Evolutionary conservation across 2,329 filamentous ascomycete genomes (phyloP).

Genomic region (Aspergillus versicolor): DNA sequence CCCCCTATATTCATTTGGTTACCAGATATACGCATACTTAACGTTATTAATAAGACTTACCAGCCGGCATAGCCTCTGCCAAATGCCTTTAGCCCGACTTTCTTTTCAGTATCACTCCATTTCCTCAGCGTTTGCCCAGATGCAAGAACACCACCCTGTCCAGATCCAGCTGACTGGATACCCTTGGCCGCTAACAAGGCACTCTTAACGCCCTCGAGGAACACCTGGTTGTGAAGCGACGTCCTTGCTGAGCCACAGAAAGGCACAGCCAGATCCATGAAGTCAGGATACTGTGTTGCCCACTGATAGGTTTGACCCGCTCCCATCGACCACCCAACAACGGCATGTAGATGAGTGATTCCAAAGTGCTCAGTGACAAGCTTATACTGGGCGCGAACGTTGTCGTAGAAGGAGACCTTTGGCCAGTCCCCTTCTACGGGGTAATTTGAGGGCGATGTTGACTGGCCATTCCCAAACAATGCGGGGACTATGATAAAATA

Average conservation of each 20-base stretch:
- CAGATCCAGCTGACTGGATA: conserved; percentile 52
- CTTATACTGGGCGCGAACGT: conserved; percentile 65
- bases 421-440: conserved; percentile 58
- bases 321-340: conserved; percentile 71
- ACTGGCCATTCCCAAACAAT: conserved; percentile 68
- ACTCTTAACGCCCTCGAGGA: conserved; percentile 64
- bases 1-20: conserved; percentile 50
- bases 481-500: conserved; percentile 70
- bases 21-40: neutral
- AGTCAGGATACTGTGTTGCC: conserved; percentile 62
- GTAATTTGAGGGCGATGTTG: conserved; percentile 66
- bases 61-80: conserved; percentile 75
- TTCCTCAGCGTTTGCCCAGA: conserved; percentile 40
- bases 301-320: conserved; percentile 66
- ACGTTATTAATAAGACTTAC: conserved; percentile 25
- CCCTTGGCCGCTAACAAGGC: conserved; percentile 59
- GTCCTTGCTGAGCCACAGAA: conserved; percentile 68
- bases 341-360: conserved; percentile 60
- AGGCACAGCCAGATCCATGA: conserved; percentile 64
- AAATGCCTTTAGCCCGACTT: conserved; percentile 66
- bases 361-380: conserved; percentile 64
- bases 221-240: conserved; percentile 66
- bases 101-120: conserved; percentile 56
- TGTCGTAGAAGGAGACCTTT: conserved; percentile 65
- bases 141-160: conserved; percentile 44